These are phyloP conservation scores for Leccinum uliginosum DNA, from an alignment of 768 basidiomycete genomes.

Conservation along the genomic window DNA sequence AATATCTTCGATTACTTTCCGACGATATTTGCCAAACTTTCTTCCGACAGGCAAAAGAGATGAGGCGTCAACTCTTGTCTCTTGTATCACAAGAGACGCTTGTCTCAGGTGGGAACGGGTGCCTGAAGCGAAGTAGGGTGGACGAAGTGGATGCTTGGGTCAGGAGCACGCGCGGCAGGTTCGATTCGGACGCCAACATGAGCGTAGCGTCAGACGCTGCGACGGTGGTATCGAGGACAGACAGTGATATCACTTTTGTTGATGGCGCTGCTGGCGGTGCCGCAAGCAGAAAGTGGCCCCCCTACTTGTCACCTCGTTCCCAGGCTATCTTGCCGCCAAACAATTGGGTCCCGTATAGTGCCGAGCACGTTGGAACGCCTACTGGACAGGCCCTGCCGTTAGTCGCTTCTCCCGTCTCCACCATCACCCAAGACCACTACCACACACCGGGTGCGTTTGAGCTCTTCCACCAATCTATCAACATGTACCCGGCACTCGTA, in stretches of 20 bases:
- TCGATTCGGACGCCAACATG: slow-evolving; percentile 11
- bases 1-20: slow-evolving; percentile 24
- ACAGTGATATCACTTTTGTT: slow-evolving; percentile 25
- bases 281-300: neutral
- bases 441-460: neutral
- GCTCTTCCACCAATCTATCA: neutral
- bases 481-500: slow-evolving; percentile 6
- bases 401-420: slow-evolving; percentile 4
- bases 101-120: neutral
- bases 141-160: slow-evolving; percentile 13
- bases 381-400: neutral
- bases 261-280: slow-evolving; percentile 8
- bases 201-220: slow-evolving; percentile 7
- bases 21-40: slow-evolving; percentile 24
- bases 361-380: neutral
- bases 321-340: neutral
- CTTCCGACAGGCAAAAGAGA: slow-evolving; percentile 22
- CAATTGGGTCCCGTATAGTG: neutral
- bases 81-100: slow-evolving; percentile 4
- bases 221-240: slow-evolving; percentile 12
- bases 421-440: neutral
- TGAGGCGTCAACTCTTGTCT: slow-evolving; percentile 20
- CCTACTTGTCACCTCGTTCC: neutral
- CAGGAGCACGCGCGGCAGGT: slow-evolving; percentile 15
- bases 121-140: slow-evolving; percentile 8